These are phyloP conservation scores for Agrocybe chaxingu DNA, from an alignment of 768 basidiomycete species.

Conservation along the genomic window DNA sequence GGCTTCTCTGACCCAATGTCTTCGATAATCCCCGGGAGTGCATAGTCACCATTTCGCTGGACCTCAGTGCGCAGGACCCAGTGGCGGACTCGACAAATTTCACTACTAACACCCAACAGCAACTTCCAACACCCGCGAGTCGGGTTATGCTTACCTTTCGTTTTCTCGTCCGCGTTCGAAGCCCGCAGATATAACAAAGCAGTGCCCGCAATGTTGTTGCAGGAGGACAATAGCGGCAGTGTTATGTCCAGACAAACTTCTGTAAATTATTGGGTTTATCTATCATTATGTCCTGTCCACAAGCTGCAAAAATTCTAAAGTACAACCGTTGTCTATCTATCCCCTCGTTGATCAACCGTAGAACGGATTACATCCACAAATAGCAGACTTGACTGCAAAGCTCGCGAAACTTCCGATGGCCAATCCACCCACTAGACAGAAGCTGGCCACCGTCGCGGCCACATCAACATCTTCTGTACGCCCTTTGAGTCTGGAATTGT, in stretches of 20 bases:
- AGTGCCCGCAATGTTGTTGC: neutral
- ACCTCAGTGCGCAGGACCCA: too few relatives aligned
- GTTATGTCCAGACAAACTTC: neutral
- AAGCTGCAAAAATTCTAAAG: neutral
- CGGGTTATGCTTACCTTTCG: too few relatives aligned
- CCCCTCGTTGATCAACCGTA: too few relatives aligned
- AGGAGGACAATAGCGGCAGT: neutral
- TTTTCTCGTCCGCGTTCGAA: too few relatives aligned
- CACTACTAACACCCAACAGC: too few relatives aligned
- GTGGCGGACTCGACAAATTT: too few relatives aligned
- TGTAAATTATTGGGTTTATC: conserved; percentile 2
- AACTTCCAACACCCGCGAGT: too few relatives aligned
- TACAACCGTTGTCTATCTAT: neutral
- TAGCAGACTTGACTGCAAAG: conserved; percentile 69
- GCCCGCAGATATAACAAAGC: too few relatives aligned
- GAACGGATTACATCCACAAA: conserved; percentile 80
- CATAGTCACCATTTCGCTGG: too few relatives aligned
- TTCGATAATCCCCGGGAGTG: too few relatives aligned
- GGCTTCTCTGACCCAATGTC: too few relatives aligned
- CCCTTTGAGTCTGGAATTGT: conserved; percentile 71
- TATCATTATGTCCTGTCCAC: neutral
- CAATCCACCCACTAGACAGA: conserved; percentile 76
- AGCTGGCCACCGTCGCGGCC: conserved; percentile 78
- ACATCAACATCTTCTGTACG: conserved; percentile 77
- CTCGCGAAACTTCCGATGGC: conserved; percentile 74